Evolutionary conservation across 176 grass and related monocot species (phyloP).

Genomic region (Urochloa ruziziensis): DNA sequence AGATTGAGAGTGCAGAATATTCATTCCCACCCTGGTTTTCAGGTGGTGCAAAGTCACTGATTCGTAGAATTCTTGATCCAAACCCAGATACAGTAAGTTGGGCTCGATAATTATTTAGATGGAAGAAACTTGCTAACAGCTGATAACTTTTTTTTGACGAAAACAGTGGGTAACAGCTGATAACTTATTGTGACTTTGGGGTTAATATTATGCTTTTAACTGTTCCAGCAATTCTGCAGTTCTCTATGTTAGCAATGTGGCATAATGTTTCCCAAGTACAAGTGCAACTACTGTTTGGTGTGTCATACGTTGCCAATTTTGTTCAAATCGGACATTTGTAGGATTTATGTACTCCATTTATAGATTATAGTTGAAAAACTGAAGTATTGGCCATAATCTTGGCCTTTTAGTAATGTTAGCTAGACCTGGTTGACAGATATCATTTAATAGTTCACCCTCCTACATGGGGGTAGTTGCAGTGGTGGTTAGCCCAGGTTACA

Average conservation of each 20-base stretch:
- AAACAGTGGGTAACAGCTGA: not conserved
- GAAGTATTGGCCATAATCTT: not conserved
- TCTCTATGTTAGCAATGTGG: not conserved
- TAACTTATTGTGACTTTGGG: conserved; percentile 8
- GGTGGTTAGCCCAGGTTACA: no score
- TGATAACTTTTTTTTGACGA: no score
- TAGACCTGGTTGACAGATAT: not conserved
- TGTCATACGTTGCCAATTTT: not conserved
- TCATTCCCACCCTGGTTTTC: conserved; percentile 87
- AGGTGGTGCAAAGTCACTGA: conserved; percentile 68
- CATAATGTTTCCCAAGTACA: not conserved
- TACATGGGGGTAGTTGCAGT: no score
- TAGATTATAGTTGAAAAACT: not conserved
- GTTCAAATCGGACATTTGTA: not conserved
- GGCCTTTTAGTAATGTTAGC: not conserved
- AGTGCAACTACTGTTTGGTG: not conserved
- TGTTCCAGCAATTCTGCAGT: not conserved
- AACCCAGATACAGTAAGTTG: conserved; percentile 91
- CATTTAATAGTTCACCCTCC: not conserved
- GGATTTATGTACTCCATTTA: not conserved
- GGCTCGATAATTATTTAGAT: conserved; percentile 23
- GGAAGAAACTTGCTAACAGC: not conserved
- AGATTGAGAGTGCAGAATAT: conserved; percentile 88
- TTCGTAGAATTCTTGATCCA: conserved; percentile 83
- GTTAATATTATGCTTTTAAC: not conserved